Evolutionary conservation across 2,329 filamentous ascomycete species (phyloP).

Genomic region (Diaporthe aspalathi): DNA sequence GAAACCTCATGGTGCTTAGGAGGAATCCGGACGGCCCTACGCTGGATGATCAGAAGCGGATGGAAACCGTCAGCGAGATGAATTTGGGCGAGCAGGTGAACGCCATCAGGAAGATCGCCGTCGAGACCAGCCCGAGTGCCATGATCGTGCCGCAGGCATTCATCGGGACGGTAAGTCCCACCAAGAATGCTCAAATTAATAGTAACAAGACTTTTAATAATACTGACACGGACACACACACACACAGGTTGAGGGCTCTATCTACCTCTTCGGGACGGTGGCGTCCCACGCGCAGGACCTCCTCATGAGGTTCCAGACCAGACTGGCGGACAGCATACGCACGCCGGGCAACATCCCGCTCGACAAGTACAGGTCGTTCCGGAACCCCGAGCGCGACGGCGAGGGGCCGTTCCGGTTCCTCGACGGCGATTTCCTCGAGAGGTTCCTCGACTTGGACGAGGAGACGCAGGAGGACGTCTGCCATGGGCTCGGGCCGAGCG

Average conservation of each 20-base stretch:
- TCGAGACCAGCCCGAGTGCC: conserved; percentile 72
- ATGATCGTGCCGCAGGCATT: conserved; percentile 86
- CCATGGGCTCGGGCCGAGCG: conserved; percentile 67
- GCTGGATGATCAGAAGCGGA: conserved; percentile 75
- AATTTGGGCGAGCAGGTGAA: conserved; percentile 95
- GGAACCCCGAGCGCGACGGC: conserved; percentile 75
- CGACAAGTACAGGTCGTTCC: conserved; percentile 83
- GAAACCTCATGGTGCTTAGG: conserved; percentile 85
- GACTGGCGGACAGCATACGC: conserved; percentile 73
- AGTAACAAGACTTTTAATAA: conserved; percentile 41
- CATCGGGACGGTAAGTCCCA: conserved; percentile 79
- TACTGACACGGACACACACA: conserved; percentile 22
- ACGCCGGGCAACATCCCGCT: conserved; percentile 82
- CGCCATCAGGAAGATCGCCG: conserved; percentile 79
- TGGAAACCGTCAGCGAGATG: conserved; percentile 84
- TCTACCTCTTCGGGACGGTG: conserved; percentile 90
- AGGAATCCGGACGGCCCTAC: conserved; percentile 79
- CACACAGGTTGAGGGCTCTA: conserved; percentile 82
- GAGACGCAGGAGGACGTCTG: conserved; percentile 65
- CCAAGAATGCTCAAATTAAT: not conserved
- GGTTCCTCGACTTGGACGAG: conserved; percentile 79
- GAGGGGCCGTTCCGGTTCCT: conserved; percentile 88
- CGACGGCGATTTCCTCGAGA: conserved; percentile 90
- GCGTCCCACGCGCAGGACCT: conserved; percentile 78
- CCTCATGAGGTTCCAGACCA: conserved; percentile 82